Conservation (phyloP, 805 yeast genomes). For the Limtongia smithiae region DNA sequence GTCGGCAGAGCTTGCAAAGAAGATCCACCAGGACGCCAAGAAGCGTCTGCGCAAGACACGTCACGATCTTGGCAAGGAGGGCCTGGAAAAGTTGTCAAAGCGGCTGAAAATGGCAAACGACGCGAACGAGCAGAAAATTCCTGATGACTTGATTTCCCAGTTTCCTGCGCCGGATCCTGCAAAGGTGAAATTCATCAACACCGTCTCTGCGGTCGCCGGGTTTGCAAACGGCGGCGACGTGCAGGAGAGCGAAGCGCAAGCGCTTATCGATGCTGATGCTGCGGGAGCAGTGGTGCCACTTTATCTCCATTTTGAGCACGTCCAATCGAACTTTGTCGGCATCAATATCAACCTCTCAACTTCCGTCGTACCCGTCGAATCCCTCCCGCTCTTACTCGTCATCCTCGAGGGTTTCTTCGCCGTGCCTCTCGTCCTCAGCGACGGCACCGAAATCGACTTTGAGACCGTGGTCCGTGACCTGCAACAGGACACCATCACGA, state of each 20-base stretch:
- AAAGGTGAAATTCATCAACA: slow-evolving; percentile 65
- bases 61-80: slow-evolving; percentile 53
- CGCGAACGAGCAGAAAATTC: slow-evolving; percentile 73
- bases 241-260: slow-evolving; percentile 27
- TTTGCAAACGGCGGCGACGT: slow-evolving; percentile 33
- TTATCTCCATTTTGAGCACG: slow-evolving; percentile 73
- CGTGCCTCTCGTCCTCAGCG: slow-evolving; percentile 62
- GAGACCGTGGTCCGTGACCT: slow-evolving; percentile 73
- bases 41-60: slow-evolving; percentile 50
- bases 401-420: slow-evolving; percentile 65
- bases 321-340: slow-evolving; percentile 72
- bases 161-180: slow-evolving; percentile 75
- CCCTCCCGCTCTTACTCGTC: slow-evolving; percentile 61
- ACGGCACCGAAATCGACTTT: slow-evolving; percentile 58
- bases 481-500: slow-evolving; percentile 64
- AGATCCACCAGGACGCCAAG: slow-evolving; percentile 50
- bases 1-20: slow-evolving; percentile 54
- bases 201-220: slow-evolving; percentile 63
- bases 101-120: slow-evolving; percentile 59
- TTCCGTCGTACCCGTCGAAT: slow-evolving; percentile 46
- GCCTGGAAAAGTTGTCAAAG: slow-evolving; percentile 51
- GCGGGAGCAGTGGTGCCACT: slow-evolving; percentile 53
- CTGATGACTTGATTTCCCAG: slow-evolving; percentile 55
- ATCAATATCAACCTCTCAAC: slow-evolving; percentile 61
- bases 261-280: slow-evolving; percentile 22